A percentile compares a stretch with the other conserved stretches of the same genome.
Conservation (phyloP, 768 basidiomycete genomes). For the Tulasnella sp. region DNA sequence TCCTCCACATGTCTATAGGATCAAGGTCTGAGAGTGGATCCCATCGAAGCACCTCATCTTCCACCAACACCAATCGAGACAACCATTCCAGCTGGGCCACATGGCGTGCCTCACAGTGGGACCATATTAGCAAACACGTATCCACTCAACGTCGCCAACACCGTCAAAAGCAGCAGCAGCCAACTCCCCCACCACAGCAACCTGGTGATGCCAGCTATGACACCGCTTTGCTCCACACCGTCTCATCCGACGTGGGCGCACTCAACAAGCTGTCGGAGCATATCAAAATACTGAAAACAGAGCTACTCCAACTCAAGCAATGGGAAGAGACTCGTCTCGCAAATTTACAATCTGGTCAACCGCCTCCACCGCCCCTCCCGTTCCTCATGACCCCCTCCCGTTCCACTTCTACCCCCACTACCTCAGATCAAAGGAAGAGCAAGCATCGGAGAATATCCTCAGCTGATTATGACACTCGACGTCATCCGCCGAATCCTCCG, state of each 20-base stretch:
- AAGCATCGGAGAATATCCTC: neutral
- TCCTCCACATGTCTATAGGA: neutral
- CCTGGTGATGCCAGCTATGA: neutral
- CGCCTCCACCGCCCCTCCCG: constrained; percentile 8
- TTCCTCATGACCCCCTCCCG: neutral
- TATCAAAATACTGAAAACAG: constrained; percentile 10
- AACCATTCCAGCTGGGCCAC: neutral
- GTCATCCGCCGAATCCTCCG: neutral
- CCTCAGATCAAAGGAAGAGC: neutral
- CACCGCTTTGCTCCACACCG: neutral
- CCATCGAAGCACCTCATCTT: neutral
- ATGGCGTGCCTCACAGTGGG: constrained; percentile 1
- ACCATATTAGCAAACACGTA: neutral
- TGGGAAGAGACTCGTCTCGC: constrained; percentile 18
- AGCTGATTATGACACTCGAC: neutral
- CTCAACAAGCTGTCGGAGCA: neutral
- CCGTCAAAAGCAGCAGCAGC: neutral
- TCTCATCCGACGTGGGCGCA: neutral
- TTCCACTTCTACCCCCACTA: neutral
- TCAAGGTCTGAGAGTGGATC: neutral
- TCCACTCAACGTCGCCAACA: neutral
- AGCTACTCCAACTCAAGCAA: constrained; percentile 5
- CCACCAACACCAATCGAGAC: neutral
- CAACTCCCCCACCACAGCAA: neutral
- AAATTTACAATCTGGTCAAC: neutral